phyloP scores from a whole-genome alignment of 257 asterid genomes.

The Ilex aquifolium region DNA sequence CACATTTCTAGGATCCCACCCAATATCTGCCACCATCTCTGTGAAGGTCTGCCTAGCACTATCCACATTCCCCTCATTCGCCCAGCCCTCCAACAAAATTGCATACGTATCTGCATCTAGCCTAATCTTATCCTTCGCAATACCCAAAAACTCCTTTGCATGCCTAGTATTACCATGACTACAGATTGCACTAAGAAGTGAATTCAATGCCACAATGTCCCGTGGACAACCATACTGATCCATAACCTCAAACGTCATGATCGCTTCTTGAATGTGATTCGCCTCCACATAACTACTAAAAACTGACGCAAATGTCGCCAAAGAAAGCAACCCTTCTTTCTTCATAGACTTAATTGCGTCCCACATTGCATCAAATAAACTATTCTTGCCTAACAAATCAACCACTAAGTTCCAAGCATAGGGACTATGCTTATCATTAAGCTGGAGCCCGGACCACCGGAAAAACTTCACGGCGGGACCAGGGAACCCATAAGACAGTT shows the following conservation, averaged over 20 bases:
- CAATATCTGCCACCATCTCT: constrained; percentile 54
- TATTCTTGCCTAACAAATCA: constrained; percentile 56
- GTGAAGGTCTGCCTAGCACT: constrained; percentile 41
- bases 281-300: constrained; percentile 45
- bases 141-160: constrained; percentile 34
- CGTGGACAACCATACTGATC: constrained; percentile 45
- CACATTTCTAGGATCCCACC: constrained; percentile 51
- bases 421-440: constrained; percentile 33
- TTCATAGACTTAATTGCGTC: constrained; percentile 63
- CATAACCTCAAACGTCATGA: constrained; percentile 49
- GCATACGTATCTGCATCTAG: constrained; percentile 45
- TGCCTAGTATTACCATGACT: constrained; percentile 37
- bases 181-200: constrained; percentile 44
- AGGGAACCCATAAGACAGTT: constrained; percentile 38
- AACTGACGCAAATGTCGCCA: constrained; percentile 45
- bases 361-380: constrained; percentile 76
- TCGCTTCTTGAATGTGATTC: constrained; percentile 47
- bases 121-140: constrained; percentile 34
- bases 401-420: constrained; percentile 65
- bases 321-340: constrained; percentile 37
- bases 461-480: constrained; percentile 58
- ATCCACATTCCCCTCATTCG: constrained; percentile 36
- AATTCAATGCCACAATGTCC: constrained; percentile 39
- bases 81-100: constrained; percentile 67
- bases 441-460: constrained; percentile 54